phyloP scores from a whole-genome alignment of 2,329 filamentous ascomycete genomes.

The Trichoderma arundinaceum region DNA sequence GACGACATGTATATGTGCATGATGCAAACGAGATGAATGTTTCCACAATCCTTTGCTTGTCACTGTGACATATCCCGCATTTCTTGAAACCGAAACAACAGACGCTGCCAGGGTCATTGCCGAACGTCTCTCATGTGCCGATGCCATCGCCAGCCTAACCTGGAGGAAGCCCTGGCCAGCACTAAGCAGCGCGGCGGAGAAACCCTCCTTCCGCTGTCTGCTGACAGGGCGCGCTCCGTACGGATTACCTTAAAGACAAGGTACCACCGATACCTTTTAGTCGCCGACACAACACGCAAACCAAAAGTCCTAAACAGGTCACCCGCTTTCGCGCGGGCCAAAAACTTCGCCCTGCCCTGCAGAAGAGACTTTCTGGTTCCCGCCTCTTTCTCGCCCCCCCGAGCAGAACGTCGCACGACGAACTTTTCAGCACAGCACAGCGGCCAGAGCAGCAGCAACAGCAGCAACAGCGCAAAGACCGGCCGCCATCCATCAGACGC shows the following conservation, averaged over 20 bases:
- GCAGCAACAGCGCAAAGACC: neutral
- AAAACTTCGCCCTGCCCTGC: no score
- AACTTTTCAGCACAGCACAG: conserved; percentile 54
- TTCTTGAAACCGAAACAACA: neutral
- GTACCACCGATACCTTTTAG: conserved; percentile 23
- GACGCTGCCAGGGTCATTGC: neutral
- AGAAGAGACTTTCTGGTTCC: no score
- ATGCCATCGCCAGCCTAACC: conserved; percentile 14
- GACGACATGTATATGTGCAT: conserved; percentile 19
- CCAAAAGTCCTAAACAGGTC: neutral
- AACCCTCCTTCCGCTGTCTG: conserved; percentile 24
- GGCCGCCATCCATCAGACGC: neutral
- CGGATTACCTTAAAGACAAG: neutral
- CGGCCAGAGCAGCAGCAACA: neutral
- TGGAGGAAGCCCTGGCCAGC: neutral
- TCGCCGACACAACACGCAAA: conserved; percentile 12
- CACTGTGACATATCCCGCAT: neutral
- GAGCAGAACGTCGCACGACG: conserved; percentile 47
- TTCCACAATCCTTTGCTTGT: neutral
- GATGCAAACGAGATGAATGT: conserved; percentile 22
- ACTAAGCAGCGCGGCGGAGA: conserved; percentile 18
- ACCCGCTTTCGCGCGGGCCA: neutral
- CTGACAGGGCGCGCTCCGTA: neutral
- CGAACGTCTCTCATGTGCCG: neutral
- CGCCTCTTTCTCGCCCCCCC: conserved; percentile 38